phyloP scores from a whole-genome alignment of 2,329 filamentous ascomycete species.

The Fusarium cyanostomum region DNA sequence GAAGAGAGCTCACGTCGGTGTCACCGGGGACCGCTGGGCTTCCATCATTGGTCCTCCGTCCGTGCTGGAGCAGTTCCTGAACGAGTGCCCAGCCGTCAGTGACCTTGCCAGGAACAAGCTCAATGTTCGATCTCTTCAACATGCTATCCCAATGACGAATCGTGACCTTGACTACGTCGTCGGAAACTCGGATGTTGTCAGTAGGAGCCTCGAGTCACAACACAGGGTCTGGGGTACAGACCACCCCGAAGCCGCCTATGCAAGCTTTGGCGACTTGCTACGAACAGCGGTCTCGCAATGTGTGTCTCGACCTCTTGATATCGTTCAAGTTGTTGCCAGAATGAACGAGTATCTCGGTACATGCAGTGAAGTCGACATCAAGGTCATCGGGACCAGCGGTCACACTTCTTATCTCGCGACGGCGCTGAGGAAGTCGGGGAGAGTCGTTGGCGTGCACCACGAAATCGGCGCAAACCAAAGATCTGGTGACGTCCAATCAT shows the following conservation, averaged over 20 bases:
- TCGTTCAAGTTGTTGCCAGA: background rate
- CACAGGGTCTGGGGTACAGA: background rate
- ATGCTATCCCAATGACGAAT: background rate
- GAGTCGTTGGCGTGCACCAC: too few relatives aligned
- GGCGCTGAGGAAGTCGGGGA: background rate
- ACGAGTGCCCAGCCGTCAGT: background rate
- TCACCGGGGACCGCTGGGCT: background rate
- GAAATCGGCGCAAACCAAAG: too few relatives aligned
- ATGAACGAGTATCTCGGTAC: background rate
- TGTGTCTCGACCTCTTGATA: background rate
- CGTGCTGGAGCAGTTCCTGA: background rate
- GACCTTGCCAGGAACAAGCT: background rate
- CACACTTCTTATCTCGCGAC: background rate
- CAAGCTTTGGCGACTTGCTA: background rate
- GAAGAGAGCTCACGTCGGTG: background rate
- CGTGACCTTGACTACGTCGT: background rate
- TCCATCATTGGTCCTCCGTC: background rate
- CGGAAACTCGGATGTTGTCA: background rate
- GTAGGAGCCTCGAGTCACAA: background rate
- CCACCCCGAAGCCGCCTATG: background rate
- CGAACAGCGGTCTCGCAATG: background rate
- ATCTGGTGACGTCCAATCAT: background rate
- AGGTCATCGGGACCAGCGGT: background rate
- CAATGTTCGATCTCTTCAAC: background rate
- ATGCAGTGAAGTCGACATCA: background rate